Evolutionary conservation across 2,329 filamentous ascomycete species (phyloP).

Genomic region (Didymosphaeria variabile): DNA sequence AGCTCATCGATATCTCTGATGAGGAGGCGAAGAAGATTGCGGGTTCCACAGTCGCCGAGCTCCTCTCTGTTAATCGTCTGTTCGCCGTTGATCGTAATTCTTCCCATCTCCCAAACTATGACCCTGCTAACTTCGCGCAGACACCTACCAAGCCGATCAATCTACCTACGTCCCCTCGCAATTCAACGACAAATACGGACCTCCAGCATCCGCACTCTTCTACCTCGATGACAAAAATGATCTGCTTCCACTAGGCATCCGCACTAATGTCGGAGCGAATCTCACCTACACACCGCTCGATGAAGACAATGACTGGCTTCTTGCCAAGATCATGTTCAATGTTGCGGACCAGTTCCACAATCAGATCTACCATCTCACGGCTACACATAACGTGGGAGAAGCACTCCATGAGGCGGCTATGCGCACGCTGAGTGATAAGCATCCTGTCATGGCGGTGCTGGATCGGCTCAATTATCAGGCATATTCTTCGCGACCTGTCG

Average conservation of each 20-base stretch:
- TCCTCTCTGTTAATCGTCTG: not conserved
- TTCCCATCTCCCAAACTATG: too few relatives aligned
- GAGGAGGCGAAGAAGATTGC: constrained; percentile 15
- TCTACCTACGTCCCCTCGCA: constrained; percentile 14
- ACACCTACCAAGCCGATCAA: constrained; percentile 13
- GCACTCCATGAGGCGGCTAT: constrained; percentile 18
- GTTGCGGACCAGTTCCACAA: constrained; percentile 12
- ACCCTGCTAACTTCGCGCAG: not conserved
- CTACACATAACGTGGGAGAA: constrained; percentile 17
- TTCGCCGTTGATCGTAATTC: constrained; percentile 15
- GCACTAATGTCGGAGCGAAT: constrained; percentile 12
- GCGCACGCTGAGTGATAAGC: constrained; percentile 15
- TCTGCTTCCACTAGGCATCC: constrained; percentile 12
- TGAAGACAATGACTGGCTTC: constrained; percentile 11
- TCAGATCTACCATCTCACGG: constrained; percentile 17
- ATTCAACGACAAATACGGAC: constrained; percentile 16
- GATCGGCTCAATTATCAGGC: constrained; percentile 13
- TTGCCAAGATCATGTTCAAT: constrained; percentile 19
- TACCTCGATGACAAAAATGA: constrained; percentile 7
- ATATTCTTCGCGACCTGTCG: constrained; percentile 16
- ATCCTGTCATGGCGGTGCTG: constrained; percentile 15
- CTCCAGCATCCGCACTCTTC: constrained; percentile 13
- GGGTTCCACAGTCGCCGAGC: not conserved
- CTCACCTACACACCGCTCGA: constrained; percentile 15
- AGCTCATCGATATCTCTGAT: constrained; percentile 15